Evolutionary conservation across 257 asterid species (phyloP).

Genomic region (Lycium barbarum): DNA sequence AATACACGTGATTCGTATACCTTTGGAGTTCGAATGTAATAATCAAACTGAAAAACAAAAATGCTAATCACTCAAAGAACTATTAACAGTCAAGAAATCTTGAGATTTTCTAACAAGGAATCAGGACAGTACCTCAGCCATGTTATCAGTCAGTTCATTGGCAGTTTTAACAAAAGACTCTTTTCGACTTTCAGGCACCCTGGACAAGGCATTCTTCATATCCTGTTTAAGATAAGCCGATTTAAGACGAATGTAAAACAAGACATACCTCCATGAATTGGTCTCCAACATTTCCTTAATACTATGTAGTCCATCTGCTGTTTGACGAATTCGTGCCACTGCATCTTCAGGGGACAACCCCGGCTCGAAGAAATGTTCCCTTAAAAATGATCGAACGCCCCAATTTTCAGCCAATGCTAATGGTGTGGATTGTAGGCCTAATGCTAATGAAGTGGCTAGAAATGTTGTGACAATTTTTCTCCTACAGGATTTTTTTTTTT

Average conservation of each 20-base stretch:
- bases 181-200: conserved; percentile 54
- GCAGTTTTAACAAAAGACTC: conserved; percentile 56
- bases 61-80: not conserved
- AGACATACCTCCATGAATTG: conserved; percentile 84
- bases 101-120: not conserved
- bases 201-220: conserved; percentile 44
- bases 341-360: conserved; percentile 72
- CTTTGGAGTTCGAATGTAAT: conserved; percentile 76
- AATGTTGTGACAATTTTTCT: conserved; percentile 55
- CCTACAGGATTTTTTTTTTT: conserved; percentile 33
- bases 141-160: conserved; percentile 70
- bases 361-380: conserved; percentile 62
- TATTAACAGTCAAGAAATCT: too few relatives aligned
- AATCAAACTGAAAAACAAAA: conserved; percentile 64
- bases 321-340: conserved; percentile 63
- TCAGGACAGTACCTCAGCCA: conserved; percentile 62
- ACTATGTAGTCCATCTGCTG: conserved; percentile 77
- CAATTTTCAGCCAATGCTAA: conserved; percentile 65
- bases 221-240: conserved; percentile 63
- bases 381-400: conserved; percentile 67
- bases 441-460: conserved; percentile 48
- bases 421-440: conserved; percentile 50
- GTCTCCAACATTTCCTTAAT: conserved; percentile 74
- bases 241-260: conserved; percentile 67
- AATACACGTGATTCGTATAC: conserved; percentile 74